phyloP scores from a whole-genome alignment of 306 rosid genomes.

The Cicer chorassanicum region DNA sequence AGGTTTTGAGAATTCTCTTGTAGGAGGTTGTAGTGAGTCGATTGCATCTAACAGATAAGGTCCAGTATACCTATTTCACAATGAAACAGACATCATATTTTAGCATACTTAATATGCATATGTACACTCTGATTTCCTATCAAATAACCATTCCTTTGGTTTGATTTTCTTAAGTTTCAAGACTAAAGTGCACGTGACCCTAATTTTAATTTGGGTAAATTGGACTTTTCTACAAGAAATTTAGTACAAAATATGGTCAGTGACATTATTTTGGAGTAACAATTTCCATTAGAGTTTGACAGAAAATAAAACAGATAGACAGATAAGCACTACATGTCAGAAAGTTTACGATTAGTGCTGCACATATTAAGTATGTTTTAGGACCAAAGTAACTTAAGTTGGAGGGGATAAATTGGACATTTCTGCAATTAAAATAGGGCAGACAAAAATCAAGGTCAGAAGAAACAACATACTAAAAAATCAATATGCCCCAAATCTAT shows the following conservation, averaged over 20 bases:
- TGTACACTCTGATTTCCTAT: slow-evolving; percentile 21
- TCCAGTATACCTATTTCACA: slow-evolving; percentile 78
- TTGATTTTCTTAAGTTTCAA: slow-evolving; percentile 17
- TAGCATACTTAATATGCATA: slow-evolving; percentile 26
- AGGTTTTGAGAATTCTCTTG: slow-evolving; percentile 85
- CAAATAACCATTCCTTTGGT: slow-evolving; percentile 18
- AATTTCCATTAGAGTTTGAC: not conserved
- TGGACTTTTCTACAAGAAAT: not conserved
- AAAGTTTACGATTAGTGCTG: not conserved
- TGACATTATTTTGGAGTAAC: not conserved
- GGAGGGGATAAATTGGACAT: slow-evolving; percentile 14
- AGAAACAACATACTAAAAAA: slow-evolving; percentile 1
- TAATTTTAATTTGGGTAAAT: not conserved
- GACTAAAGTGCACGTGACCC: not conserved
- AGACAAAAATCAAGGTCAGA: not conserved
- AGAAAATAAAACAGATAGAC: slow-evolving; percentile 4
- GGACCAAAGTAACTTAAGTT: slow-evolving; percentile 26
- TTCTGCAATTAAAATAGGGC: not conserved
- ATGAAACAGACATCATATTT: slow-evolving; percentile 41
- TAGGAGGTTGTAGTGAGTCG: slow-evolving; percentile 85
- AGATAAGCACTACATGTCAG: not conserved
- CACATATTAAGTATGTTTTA: slow-evolving; percentile 21
- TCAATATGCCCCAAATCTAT: slow-evolving; percentile 5
- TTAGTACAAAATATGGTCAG: not conserved
- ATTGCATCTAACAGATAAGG: slow-evolving; percentile 85